A percentile compares a stretch with the other conserved stretches of the same genome.
phyloP scores from a whole-genome alignment of 225 moss, liverwort and hornwort species.

The Thuidium tamariscinum region DNA sequence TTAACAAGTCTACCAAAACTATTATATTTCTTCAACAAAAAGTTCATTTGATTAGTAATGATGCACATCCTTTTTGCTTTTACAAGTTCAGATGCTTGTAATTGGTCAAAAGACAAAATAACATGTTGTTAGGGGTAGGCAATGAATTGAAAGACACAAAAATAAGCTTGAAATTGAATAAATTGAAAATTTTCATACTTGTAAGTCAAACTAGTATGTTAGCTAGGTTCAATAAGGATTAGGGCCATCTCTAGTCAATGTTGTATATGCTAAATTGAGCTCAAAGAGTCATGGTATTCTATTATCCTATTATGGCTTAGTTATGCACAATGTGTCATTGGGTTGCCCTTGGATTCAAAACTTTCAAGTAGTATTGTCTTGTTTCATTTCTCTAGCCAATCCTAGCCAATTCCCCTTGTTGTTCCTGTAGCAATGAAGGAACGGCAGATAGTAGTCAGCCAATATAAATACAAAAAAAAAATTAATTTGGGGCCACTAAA shows the following conservation, averaged over 20 bases:
- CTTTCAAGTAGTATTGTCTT: background rate
- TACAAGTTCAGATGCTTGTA: rapidly evolving
- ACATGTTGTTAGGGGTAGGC: background rate
- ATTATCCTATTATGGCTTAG: background rate
- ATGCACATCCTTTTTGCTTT: background rate
- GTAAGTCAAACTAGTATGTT: background rate
- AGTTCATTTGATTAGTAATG: background rate
- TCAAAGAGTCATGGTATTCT: background rate
- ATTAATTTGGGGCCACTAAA: no score
- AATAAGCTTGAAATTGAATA: background rate
- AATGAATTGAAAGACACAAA: background rate
- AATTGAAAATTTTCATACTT: background rate
- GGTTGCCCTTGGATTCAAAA: rapidly evolving
- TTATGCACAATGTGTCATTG: rapidly evolving
- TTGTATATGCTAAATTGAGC: background rate
- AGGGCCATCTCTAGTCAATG: background rate
- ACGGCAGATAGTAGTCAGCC: no score
- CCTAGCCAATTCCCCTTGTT: no score
- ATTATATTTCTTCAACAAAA: background rate
- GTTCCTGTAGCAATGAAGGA: no score
- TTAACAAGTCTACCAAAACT: background rate
- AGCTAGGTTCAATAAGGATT: background rate
- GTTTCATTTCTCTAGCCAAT: background rate
- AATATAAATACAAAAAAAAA: no score
- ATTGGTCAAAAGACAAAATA: background rate